phyloP scores from a whole-genome alignment of 441 rosid species.

The Brassica balearica region DNA sequence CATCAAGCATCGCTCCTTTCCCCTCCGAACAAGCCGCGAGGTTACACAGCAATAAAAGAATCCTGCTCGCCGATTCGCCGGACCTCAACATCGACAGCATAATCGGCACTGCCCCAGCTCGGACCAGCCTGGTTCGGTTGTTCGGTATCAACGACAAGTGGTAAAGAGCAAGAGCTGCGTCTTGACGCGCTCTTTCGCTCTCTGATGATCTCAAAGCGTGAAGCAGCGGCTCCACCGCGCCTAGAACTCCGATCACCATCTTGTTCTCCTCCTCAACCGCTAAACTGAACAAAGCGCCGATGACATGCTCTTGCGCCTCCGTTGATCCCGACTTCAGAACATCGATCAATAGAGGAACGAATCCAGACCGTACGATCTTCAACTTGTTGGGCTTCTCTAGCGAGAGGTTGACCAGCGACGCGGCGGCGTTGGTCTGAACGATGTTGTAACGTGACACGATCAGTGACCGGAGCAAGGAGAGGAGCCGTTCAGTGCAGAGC shows the following conservation, averaged over 20 bases:
- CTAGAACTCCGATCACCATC: conserved; percentile 68
- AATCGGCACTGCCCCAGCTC: conserved; percentile 56
- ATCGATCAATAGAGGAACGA: conserved; percentile 56
- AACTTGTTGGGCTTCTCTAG: conserved; percentile 62
- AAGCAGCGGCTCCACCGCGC: conserved; percentile 66
- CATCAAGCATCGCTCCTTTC: conserved; percentile 62
- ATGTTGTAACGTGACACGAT: conserved; percentile 54
- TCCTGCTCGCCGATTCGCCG: conserved; percentile 48
- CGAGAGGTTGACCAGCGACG: conserved; percentile 66
- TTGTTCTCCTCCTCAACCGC: conserved; percentile 69
- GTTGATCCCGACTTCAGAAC: conserved; percentile 58
- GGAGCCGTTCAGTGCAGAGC: conserved; percentile 54
- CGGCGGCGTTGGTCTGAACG: conserved; percentile 64
- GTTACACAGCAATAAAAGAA: conserved; percentile 55
- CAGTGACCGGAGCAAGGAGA: conserved; percentile 49
- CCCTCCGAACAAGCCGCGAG: conserved; percentile 56
- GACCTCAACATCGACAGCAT: conserved; percentile 53
- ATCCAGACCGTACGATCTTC: conserved; percentile 64
- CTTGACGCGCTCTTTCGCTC: conserved; percentile 54
- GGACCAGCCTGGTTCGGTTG: conserved; percentile 57
- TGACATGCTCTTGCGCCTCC: conserved; percentile 68
- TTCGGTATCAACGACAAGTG: conserved; percentile 57
- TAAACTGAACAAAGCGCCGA: conserved; percentile 63
- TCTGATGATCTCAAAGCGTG: conserved; percentile 54
- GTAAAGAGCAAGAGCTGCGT: conserved; percentile 65